phyloP scores from a whole-genome alignment of 805 yeast genomes.

The Clavispora fructus region DNA sequence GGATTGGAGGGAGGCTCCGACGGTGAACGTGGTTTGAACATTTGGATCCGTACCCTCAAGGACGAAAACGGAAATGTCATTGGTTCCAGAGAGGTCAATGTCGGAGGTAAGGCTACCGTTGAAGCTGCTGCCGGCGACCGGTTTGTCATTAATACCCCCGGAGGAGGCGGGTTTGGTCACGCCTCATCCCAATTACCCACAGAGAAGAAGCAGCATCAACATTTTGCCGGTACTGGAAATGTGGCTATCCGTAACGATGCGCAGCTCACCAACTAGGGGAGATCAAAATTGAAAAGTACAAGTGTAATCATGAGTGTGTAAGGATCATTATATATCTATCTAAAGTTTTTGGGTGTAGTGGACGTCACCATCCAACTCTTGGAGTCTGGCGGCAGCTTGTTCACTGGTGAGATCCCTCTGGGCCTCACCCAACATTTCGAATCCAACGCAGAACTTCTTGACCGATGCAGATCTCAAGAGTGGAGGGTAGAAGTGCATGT shows the following conservation, averaged over 20 bases:
- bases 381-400: conserved; percentile 55
- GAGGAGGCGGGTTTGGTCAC: conserved; percentile 41
- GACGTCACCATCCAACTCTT: conserved; percentile 34
- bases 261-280: conserved; percentile 32
- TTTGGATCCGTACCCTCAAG: conserved; percentile 25
- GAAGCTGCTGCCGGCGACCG: conserved; percentile 36
- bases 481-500: conserved; percentile 78
- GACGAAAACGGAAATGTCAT: conserved; percentile 18
- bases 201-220: conserved; percentile 14
- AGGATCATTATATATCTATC: background rate
- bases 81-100: conserved; percentile 14
- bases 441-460: conserved; percentile 70
- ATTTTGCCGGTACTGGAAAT: conserved; percentile 31
- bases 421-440: conserved; percentile 62
- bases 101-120: conserved; percentile 17
- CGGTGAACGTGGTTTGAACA: conserved; percentile 61
- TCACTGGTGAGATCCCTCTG: conserved; percentile 68
- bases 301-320: background rate
- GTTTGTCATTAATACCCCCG: conserved; percentile 36
- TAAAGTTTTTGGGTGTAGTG: conserved; percentile 20
- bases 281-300: background rate
- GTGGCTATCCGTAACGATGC: conserved; percentile 27
- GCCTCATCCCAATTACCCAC: background rate
- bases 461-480: conserved; percentile 70
- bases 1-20: conserved; percentile 80